These are phyloP conservation scores for Acidomyces sp. DNA, from an alignment of 495 filamentous ascomycete species.

Conservation along the genomic window DNA sequence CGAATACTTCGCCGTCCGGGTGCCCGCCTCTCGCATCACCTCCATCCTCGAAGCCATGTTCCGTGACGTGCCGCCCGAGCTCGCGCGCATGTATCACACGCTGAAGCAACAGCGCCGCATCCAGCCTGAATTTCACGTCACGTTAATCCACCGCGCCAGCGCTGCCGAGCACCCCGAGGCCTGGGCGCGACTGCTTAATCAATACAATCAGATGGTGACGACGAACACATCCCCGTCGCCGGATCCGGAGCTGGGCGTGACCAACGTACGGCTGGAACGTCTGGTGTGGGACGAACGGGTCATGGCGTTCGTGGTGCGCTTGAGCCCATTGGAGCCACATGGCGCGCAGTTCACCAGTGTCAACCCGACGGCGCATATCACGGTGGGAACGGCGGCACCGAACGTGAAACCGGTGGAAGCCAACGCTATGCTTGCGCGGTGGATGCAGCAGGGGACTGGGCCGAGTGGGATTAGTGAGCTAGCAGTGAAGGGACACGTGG, in stretches of 20 bases:
- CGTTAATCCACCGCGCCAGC: conserved; percentile 67
- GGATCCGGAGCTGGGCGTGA: conserved; percentile 36
- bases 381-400: conserved; percentile 62
- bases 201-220: too few species aligned
- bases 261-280: conserved; percentile 47
- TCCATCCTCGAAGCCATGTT: conserved; percentile 58
- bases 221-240: conserved; percentile 4
- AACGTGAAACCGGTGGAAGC: conserved; percentile 84
- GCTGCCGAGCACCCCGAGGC: conserved; percentile 45
- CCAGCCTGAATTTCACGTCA: conserved; percentile 83
- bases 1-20: conserved; percentile 69
- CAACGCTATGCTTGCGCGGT: conserved; percentile 64
- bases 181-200: conserved; percentile 54
- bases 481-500: conserved; percentile 26
- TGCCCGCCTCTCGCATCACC: conserved; percentile 46
- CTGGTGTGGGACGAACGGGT: conserved; percentile 68
- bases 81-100: conserved; percentile 56
- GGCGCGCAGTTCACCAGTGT: conserved; percentile 50
- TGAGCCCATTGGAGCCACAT: conserved; percentile 27
- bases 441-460: conserved; percentile 44
- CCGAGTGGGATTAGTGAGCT: conserved; percentile 35
- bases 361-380: conserved; percentile 77
- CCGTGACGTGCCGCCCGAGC: conserved; percentile 32
- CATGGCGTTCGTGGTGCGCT: conserved; percentile 75
- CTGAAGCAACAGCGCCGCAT: conserved; percentile 60